Conservation (phyloP, 169 alveolate genomes). For the Eimeria praecox region DNA sequence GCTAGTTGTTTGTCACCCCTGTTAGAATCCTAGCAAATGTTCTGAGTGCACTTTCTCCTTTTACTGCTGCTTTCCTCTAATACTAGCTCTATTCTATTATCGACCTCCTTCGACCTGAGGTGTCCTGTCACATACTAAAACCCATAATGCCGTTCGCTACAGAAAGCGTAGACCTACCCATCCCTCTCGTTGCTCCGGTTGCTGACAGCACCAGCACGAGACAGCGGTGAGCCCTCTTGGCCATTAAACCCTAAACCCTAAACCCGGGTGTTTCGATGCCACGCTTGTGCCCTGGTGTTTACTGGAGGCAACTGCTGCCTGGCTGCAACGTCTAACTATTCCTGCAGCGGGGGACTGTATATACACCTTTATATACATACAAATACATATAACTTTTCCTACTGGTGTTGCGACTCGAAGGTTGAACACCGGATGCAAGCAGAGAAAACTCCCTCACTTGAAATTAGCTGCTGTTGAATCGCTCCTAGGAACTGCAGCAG, state of each 20-base stretch:
- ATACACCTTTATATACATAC: too few species aligned
- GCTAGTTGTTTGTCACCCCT: too few species aligned
- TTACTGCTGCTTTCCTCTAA: too few species aligned
- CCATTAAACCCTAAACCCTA: not conserved
- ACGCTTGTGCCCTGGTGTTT: not conserved
- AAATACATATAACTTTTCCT: too few species aligned
- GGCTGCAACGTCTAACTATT: too few species aligned
- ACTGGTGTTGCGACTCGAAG: too few species aligned
- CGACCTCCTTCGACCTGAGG: not conserved
- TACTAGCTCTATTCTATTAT: too few species aligned
- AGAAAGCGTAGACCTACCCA: not conserved
- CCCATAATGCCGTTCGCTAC: not conserved
- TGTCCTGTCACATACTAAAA: not conserved
- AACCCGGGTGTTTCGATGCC: not conserved
- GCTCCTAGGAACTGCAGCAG: not conserved
- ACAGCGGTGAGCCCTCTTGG: not conserved
- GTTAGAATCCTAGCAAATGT: too few species aligned
- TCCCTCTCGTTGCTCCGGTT: slow-evolving; percentile 19
- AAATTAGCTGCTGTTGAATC: not conserved
- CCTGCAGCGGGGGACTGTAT: too few species aligned
- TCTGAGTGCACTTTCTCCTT: too few species aligned
- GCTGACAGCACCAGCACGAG: not conserved
- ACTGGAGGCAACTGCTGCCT: too few species aligned
- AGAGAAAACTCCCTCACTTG: not conserved
- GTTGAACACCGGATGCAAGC: not conserved